Conservation (phyloP, 1,284 basidiomycete species). For the Sporisorium iseilematis-ciliati region DNA sequence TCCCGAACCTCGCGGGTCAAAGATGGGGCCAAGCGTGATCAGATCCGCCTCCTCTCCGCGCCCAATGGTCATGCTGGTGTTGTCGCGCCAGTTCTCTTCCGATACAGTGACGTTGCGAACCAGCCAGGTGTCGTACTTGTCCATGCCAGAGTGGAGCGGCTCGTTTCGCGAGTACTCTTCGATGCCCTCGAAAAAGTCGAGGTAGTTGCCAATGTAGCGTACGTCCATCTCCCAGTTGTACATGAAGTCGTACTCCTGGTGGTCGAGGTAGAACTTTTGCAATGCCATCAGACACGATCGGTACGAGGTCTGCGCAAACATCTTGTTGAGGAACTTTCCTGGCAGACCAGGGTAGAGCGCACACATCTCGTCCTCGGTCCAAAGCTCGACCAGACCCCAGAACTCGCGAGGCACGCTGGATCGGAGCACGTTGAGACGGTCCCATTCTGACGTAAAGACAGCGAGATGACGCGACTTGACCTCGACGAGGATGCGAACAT, state of each 20-base stretch:
- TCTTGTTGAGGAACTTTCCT: conserved; percentile 68
- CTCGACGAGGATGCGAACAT: conserved; percentile 69
- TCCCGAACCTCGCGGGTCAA: conserved; percentile 68
- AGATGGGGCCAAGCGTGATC: conserved; percentile 69
- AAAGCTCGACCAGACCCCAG: conserved; percentile 69
- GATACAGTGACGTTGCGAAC: conserved; percentile 64
- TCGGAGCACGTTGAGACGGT: conserved; percentile 66
- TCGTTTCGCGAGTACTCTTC: conserved; percentile 67
- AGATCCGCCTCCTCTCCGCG: conserved; percentile 67
- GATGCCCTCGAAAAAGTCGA: conserved; percentile 68
- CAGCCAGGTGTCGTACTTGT: conserved; percentile 70
- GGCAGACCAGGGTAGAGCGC: conserved; percentile 68
- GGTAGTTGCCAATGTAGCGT: conserved; percentile 69
- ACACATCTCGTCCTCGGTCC: conserved; percentile 69
- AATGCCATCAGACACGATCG: conserved; percentile 69
- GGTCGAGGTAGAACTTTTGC: conserved; percentile 69
- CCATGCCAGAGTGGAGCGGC: conserved; percentile 66
- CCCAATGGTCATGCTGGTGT: conserved; percentile 48
- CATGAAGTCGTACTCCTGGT: conserved; percentile 69
- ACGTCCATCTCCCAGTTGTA: conserved; percentile 71
- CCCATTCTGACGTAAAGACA: conserved; percentile 69
- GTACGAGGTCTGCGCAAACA: conserved; percentile 69
- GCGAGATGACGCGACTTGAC: conserved; percentile 66
- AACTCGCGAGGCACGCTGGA: conserved; percentile 68
- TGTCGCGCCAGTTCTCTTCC: conserved; percentile 65